Percentiles rank a stretch among this genome's conserved stretches.
phyloP scores from a whole-genome alignment of 2,329 filamentous ascomycete species.

The Fusarium tuaranense region DNA sequence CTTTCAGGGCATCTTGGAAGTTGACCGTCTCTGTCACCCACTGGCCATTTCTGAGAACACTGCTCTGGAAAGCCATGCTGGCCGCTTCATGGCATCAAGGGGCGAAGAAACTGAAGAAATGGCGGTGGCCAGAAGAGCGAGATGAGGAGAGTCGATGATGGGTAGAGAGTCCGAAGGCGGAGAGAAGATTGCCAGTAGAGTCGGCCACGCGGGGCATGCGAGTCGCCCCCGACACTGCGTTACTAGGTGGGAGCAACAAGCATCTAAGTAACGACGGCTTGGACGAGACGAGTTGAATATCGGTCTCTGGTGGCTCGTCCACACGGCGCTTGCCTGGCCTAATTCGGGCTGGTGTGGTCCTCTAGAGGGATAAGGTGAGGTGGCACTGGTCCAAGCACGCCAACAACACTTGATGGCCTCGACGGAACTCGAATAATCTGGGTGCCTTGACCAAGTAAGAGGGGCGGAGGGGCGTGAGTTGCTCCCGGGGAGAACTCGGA shows the following conservation, averaged over 20 bases:
- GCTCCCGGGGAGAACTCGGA: slow-evolving; percentile 4
- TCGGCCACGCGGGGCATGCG: slow-evolving; percentile 6
- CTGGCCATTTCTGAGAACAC: slow-evolving; percentile 64
- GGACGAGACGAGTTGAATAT: not conserved
- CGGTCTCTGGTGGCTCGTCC: slow-evolving; percentile 4
- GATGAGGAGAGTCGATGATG: not conserved
- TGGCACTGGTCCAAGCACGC: slow-evolving; percentile 8
- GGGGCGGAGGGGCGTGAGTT: not conserved
- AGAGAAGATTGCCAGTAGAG: not conserved
- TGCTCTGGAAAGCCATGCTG: slow-evolving; percentile 64
- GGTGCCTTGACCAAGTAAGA: not conserved
- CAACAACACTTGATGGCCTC: slow-evolving; percentile 12
- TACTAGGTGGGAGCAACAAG: slow-evolving; percentile 3
- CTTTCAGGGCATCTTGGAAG: slow-evolving; percentile 56
- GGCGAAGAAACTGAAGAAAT: not conserved
- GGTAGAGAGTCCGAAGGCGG: not conserved
- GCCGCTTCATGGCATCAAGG: slow-evolving; percentile 38
- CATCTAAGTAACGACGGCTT: not conserved
- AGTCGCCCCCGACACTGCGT: slow-evolving; percentile 1
- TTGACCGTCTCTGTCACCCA: slow-evolving; percentile 68
- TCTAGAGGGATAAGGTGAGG: slow-evolving; percentile 17
- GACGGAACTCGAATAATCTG: not conserved
- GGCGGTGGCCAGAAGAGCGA: slow-evolving; percentile 1
- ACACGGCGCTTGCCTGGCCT: slow-evolving; percentile 8
- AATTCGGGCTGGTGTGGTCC: slow-evolving; percentile 11